Conservation (phyloP, 164 flowering plant species). For the Euptelea pleiosperma region DNA sequence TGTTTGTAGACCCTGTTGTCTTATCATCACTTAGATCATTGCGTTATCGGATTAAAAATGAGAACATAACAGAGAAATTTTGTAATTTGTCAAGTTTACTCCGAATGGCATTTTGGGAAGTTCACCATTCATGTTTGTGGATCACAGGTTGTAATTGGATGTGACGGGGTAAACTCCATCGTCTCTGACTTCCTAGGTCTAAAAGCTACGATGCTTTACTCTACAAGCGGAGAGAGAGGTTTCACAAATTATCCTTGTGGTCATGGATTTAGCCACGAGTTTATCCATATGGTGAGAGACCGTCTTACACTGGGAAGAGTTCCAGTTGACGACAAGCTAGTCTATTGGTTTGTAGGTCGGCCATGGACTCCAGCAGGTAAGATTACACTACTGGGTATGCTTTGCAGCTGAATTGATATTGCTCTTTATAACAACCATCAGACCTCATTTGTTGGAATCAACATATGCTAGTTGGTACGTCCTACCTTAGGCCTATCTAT, state of each 20-base stretch:
- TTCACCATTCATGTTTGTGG: no score
- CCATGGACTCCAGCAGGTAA: constrained; percentile 29
- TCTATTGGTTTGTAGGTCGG: constrained; percentile 39
- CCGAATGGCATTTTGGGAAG: no score
- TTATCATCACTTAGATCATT: no score
- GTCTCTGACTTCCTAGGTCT: constrained; percentile 33
- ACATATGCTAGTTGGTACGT: no score
- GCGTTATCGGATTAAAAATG: no score
- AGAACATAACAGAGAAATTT: no score
- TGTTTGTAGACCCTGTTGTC: not conserved
- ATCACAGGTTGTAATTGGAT: constrained; percentile 54
- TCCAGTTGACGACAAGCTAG: constrained; percentile 33
- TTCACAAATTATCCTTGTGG: constrained; percentile 36
- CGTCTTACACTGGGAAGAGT: constrained; percentile 23
- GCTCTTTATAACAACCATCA: no score
- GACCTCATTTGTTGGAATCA: no score
- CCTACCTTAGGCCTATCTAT: no score
- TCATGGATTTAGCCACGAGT: constrained; percentile 30
- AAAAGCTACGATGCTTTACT: constrained; percentile 21
- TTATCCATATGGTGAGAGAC: constrained; percentile 10
- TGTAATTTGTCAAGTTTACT: no score
- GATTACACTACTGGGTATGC: no score
- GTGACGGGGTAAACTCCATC: constrained; percentile 50
- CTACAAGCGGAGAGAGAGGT: constrained; percentile 29
- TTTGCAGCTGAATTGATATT: no score